Conservation (phyloP, 1,139 yeast genomes). For the Candida labiduridarum region DNA sequence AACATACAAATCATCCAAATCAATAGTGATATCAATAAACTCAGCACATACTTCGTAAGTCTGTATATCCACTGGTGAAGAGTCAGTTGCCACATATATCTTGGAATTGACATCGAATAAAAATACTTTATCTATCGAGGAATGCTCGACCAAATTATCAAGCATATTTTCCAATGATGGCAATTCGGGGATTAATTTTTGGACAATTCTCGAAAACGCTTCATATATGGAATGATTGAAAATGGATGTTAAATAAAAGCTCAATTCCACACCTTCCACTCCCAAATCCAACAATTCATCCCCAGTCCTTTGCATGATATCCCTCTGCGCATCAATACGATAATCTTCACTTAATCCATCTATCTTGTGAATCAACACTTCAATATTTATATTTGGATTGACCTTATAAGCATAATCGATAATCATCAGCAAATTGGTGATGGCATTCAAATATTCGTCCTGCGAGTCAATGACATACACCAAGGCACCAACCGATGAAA, state of each 20-base stretch:
- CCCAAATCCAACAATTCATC: slow-evolving; percentile 91
- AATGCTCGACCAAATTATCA: slow-evolving; percentile 85
- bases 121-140: slow-evolving; percentile 90
- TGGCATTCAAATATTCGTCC: slow-evolving; percentile 91
- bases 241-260: slow-evolving; percentile 88
- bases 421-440: slow-evolving; percentile 85
- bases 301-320: slow-evolving; percentile 93
- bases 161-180: slow-evolving; percentile 87
- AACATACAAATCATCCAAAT: slow-evolving; percentile 73
- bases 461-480: slow-evolving; percentile 94
- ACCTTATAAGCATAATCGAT: slow-evolving; percentile 86
- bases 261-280: slow-evolving; percentile 85
- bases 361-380: slow-evolving; percentile 90
- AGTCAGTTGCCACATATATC: slow-evolving; percentile 93
- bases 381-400: slow-evolving; percentile 85
- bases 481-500: slow-evolving; percentile 86
- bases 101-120: slow-evolving; percentile 92
- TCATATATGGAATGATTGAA: slow-evolving; percentile 96
- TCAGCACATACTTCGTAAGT: slow-evolving; percentile 97
- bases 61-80: slow-evolving; percentile 92
- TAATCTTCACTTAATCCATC: slow-evolving; percentile 95
- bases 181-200: slow-evolving; percentile 84
- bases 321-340: slow-evolving; percentile 91
- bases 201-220: slow-evolving; percentile 91
- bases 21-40: slow-evolving; percentile 91